Conservation (phyloP, 2,329 filamentous ascomycete species). For the Proliferodiscus dingleyae region DNA sequence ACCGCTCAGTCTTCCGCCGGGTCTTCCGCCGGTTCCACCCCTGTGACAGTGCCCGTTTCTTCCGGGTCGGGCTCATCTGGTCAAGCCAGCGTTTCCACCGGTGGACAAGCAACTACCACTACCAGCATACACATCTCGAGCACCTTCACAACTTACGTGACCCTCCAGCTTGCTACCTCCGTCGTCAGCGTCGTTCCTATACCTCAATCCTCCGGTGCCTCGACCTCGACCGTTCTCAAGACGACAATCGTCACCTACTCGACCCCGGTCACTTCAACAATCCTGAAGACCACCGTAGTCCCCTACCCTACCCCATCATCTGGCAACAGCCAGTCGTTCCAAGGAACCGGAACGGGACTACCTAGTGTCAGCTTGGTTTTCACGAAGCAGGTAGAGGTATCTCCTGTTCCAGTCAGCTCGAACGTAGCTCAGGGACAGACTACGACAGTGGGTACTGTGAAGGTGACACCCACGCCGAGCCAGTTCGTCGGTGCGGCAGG, state of each 20-base stretch:
- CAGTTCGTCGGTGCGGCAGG: not conserved
- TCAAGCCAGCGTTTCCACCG: no score
- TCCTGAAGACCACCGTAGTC: not conserved
- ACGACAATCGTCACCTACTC: not conserved
- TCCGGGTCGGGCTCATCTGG: no score
- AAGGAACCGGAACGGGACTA: not conserved
- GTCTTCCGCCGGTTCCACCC: not conserved
- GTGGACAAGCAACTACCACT: no score
- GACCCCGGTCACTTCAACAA: not conserved
- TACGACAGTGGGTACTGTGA: no score
- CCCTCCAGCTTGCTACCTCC: not conserved
- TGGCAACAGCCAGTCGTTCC: not conserved
- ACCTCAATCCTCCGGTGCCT: not conserved
- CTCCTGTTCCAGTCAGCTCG: not conserved
- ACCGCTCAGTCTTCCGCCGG: not conserved
- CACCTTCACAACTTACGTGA: not conserved
- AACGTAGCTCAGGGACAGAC: no score
- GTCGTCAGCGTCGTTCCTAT: not conserved
- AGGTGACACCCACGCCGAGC: not conserved
- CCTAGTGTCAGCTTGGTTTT: not conserved
- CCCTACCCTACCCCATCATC: slow-evolving; percentile 2
- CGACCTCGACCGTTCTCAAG: no score
- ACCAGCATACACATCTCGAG: not conserved
- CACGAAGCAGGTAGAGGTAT: not conserved
- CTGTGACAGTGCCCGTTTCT: no score